phyloP scores from a whole-genome alignment of 441 rosid genomes.

The Brassica balearica region DNA sequence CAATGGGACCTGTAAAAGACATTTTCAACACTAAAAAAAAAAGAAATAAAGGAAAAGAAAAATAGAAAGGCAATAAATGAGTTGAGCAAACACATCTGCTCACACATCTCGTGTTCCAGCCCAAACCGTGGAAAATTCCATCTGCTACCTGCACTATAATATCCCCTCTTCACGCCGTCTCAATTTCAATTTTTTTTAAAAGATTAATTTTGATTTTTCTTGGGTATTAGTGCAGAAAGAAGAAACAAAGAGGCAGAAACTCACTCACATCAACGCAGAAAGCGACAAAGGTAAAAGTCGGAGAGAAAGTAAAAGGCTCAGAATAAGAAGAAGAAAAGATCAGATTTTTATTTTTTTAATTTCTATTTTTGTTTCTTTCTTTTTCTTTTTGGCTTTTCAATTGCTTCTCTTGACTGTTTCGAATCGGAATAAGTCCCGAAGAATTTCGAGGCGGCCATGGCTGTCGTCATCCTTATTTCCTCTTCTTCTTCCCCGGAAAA shows the following conservation, averaged over 20 bases:
- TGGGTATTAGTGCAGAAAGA: conserved; percentile 30
- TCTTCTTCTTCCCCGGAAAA: conserved; percentile 34
- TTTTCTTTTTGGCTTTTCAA: neutral
- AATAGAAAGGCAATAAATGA: neutral
- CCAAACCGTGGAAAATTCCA: conserved; percentile 33
- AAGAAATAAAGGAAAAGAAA: neutral
- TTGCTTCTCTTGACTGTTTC: conserved; percentile 45
- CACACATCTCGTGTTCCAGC: conserved; percentile 2
- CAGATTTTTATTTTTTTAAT: conserved; percentile 25
- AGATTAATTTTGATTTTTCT: too few species aligned
- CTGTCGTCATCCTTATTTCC: conserved; percentile 27
- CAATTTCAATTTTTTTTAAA: neutral
- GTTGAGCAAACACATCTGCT: neutral
- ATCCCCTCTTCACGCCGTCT: conserved; percentile 16
- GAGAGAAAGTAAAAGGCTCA: conserved; percentile 38
- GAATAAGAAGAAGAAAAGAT: conserved; percentile 24
- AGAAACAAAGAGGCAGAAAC: conserved; percentile 41
- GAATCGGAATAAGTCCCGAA: conserved; percentile 41
- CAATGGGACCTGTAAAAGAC: conserved; percentile 24
- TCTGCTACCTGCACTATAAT: conserved; percentile 30
- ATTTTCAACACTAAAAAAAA: conserved; percentile 22
- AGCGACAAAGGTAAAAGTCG: conserved; percentile 42
- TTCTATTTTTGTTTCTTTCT: neutral
- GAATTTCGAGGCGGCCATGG: conserved; percentile 45
- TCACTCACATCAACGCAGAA: conserved; percentile 45